Conservation (phyloP, 441 rosid genomes). For the Populus hybrid region DNA sequence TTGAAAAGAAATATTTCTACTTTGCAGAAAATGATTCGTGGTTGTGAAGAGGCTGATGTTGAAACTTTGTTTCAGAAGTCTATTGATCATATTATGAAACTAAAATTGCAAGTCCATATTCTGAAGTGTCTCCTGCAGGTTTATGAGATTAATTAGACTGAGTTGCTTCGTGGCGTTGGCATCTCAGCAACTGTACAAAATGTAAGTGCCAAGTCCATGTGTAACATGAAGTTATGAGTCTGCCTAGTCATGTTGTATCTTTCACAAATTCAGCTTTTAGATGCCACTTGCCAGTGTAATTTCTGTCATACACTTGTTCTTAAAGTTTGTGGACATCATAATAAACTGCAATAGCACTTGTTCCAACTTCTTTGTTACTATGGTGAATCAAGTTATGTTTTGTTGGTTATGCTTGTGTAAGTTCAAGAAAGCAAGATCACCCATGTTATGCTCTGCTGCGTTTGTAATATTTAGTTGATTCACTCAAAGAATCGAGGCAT, state of each 20-base stretch:
- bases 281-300: neutral
- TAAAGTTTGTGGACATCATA: neutral
- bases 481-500: too few species aligned
- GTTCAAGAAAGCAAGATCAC: constrained; percentile 14
- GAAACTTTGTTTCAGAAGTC: neutral
- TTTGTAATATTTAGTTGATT: too few species aligned
- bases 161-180: neutral
- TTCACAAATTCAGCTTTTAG: neutral
- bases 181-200: neutral
- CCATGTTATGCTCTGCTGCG: constrained; percentile 26
- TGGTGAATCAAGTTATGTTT: neutral
- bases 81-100: neutral
- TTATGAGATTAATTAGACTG: neutral
- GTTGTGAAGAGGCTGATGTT: neutral
- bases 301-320: neutral
- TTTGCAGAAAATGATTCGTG: neutral
- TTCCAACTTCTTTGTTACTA: too few species aligned
- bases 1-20: neutral
- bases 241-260: neutral
- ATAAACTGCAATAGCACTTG: neutral
- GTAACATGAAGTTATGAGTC: neutral
- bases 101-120: neutral
- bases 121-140: neutral
- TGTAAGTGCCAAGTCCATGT: neutral
- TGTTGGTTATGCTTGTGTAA: neutral